Percentiles rank a stretch among this genome's conserved stretches.
phyloP scores from a whole-genome alignment of 2,329 filamentous ascomycete species.

The Trichoderma cornu-damae region DNA sequence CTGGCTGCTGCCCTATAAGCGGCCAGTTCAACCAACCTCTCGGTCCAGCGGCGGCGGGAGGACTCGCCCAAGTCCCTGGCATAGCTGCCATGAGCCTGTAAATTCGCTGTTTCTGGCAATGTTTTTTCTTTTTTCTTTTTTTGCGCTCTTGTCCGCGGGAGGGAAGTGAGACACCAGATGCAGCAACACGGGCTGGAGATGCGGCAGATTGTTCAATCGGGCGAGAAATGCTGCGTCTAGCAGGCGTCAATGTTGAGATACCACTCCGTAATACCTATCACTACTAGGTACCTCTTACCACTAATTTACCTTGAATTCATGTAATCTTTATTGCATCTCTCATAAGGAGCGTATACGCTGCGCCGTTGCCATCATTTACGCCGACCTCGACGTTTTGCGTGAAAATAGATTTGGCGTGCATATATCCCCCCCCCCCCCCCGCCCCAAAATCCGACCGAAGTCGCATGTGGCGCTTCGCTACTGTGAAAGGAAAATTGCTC shows the following conservation, averaged over 20 bases:
- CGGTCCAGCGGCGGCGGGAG: neutral
- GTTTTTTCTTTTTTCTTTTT: too few relatives aligned
- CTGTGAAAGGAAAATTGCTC: too few relatives aligned
- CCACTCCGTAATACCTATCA: neutral
- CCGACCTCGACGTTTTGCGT: too few relatives aligned
- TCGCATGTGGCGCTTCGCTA: too few relatives aligned
- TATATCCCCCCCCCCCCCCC: too few relatives aligned
- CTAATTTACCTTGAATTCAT: neutral
- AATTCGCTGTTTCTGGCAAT: neutral
- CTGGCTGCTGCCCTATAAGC: slow-evolving; percentile 28
- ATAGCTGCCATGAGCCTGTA: neutral
- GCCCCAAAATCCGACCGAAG: too few relatives aligned
- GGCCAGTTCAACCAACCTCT: neutral
- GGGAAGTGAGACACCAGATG: slow-evolving; percentile 1
- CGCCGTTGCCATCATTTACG: too few relatives aligned
- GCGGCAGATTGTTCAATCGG: neutral
- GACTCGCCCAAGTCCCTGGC: neutral
- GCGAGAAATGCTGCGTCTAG: neutral
- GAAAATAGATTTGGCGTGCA: neutral
- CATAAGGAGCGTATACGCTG: neutral
- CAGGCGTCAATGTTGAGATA: neutral
- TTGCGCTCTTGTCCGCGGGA: neutral
- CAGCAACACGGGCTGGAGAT: neutral
- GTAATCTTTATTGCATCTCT: neutral
- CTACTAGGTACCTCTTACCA: neutral